Base-by-base conservation (phyloP, 306 rosid genomes). In the Pterocarpus santalinus region DNA sequence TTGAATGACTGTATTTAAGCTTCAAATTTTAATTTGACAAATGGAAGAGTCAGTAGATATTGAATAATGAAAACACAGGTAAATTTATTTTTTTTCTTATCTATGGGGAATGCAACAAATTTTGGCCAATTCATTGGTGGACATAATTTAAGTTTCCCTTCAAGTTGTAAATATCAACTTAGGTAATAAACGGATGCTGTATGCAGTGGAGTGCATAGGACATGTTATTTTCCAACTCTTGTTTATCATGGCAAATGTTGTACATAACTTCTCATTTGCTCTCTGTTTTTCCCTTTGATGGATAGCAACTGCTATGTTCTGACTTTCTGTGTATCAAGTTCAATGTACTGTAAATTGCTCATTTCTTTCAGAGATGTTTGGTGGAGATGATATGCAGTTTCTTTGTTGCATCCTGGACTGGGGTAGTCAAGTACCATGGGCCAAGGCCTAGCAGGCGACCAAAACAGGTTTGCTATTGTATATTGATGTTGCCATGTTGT, bases 351-450 rank as follows among this genome's bases (percentile, higher is more conserved):
- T 17, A 11, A 75, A 53, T 56, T 34, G 28, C 64, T 78, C 65
- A 8, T 86, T 82, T 81, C 76, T 38, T 85, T 53, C 83, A 93
- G 97, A 90, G 97, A 87, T 75, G 55, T 47, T 86, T 93, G 90
- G 97, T 91, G 89, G 97, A 91, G 91, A 84, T 93, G 81, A 91
- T 93, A 39, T 93, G 97, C 85, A 80, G 94, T 85, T 88, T 93
- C 90, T 93, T 93, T 87, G 97, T 91, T 83, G 92, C 97, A 58
- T 93, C 97, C 47, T 93, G 97, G 97, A 93, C 97, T 78, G 97
- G 97, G 75, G 97, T 93, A 83, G 97, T 93, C 79, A 93, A 84
- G 82, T 93, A 93, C 87, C 97, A 93, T 72, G 97, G 97, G 3
- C 97, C 97, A 71, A 86, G 89, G 76, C 97, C 97, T 73, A 86